Conservation (phyloP, 345 rosid genomes). For the Angophora floribunda region DNA sequence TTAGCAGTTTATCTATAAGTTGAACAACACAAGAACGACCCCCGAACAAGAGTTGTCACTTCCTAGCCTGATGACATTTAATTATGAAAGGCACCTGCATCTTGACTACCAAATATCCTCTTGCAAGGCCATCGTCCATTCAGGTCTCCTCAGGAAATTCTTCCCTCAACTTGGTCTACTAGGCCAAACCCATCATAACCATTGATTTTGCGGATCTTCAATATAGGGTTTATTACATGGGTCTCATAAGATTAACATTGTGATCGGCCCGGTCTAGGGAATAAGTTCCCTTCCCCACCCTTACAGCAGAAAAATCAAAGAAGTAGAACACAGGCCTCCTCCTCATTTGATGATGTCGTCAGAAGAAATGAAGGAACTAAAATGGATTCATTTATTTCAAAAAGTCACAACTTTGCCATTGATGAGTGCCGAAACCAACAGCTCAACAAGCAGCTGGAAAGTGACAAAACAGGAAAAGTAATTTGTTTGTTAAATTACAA, state of each 20-base stretch:
- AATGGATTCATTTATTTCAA: background rate
- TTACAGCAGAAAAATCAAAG: background rate
- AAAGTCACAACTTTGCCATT: background rate
- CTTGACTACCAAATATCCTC: background rate
- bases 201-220: background rate
- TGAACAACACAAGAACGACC: background rate
- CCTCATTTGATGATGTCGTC: background rate
- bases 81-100: background rate
- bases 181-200: background rate
- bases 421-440: background rate
- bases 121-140: background rate
- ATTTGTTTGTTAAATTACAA: background rate
- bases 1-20: background rate
- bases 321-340: background rate
- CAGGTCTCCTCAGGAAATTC: background rate
- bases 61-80: background rate
- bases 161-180: background rate
- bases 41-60: background rate
- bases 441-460: background rate
- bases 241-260: background rate
- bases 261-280: background rate
- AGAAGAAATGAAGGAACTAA: background rate
- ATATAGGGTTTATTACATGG: background rate
- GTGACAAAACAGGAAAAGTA: background rate
- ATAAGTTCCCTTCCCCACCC: background rate